Conservation (phyloP, 148 eudicot genomes). For the Cornus florida region DNA sequence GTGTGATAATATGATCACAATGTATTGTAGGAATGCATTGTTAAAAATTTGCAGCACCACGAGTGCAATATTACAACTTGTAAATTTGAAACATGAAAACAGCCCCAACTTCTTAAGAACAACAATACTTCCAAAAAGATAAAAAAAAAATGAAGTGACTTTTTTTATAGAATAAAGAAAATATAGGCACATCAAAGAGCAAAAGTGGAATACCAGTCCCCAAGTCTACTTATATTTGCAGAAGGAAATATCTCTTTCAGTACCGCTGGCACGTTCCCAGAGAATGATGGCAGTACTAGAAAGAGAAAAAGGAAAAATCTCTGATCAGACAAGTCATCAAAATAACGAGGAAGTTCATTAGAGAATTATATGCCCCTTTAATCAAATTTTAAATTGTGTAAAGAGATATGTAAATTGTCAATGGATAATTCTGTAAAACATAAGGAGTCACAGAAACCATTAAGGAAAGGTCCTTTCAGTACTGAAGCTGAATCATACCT, state of each 20-base stretch:
- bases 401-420: background rate
- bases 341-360: background rate
- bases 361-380: background rate
- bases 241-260: slow-evolving; percentile 69
- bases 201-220: slow-evolving; percentile 66
- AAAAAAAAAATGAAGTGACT: background rate
- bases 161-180: background rate
- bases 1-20: background rate
- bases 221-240: slow-evolving; percentile 87
- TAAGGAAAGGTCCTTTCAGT: background rate
- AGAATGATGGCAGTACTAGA: slow-evolving; percentile 92
- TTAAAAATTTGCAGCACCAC: background rate
- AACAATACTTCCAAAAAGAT: background rate
- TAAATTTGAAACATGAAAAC: background rate
- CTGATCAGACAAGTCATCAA: slow-evolving; percentile 7
- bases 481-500: slow-evolving; percentile 42
- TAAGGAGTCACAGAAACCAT: background rate
- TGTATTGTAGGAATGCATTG: background rate
- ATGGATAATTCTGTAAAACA: background rate
- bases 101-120: background rate
- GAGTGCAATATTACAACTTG: background rate
- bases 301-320: slow-evolving; percentile 4
- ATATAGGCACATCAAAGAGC: slow-evolving; percentile 2
- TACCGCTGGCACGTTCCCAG: slow-evolving; percentile 94
- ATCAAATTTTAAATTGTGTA: background rate